Percentiles rank a stretch among this genome's conserved stretches.
phyloP scores from a whole-genome alignment of 257 asterid genomes.

The Catharanthus roseus region DNA sequence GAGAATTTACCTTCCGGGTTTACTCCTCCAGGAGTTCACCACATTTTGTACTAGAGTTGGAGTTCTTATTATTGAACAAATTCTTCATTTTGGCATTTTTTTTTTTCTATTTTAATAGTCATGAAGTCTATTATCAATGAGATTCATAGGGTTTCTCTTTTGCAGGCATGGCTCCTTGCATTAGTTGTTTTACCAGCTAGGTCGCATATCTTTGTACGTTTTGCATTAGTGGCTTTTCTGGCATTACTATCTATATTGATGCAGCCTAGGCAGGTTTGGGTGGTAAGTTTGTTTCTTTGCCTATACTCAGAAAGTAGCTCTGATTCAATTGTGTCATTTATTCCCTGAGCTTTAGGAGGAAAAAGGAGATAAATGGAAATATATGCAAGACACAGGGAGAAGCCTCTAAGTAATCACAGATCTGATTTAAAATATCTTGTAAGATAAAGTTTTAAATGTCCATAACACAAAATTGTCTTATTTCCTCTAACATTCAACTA shows the following conservation, averaged over 20 bases:
- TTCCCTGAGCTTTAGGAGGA: background rate
- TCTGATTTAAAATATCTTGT: background rate
- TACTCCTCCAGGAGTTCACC: no score
- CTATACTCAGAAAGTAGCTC: background rate
- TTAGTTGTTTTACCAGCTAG: conserved; percentile 87
- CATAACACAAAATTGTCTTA: background rate
- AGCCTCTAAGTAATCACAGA: background rate
- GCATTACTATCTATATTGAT: conserved; percentile 54
- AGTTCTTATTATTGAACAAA: background rate
- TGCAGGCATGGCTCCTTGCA: conserved; percentile 87
- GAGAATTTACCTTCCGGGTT: background rate
- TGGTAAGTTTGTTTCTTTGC: conserved; percentile 41
- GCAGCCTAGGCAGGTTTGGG: conserved; percentile 89
- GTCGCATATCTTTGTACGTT: conserved; percentile 48
- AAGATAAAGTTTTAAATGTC: background rate
- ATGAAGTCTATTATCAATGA: background rate
- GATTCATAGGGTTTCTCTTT: conserved; percentile 16
- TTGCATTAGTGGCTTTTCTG: conserved; percentile 59
- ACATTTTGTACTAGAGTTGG: background rate
- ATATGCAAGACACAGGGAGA: background rate
- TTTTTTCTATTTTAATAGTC: background rate
- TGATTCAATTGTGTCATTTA: background rate
- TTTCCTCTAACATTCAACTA: background rate
- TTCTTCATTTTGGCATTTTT: background rate
- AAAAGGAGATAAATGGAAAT: background rate